phyloP scores from a whole-genome alignment of 805 yeast species.

The Kuraishia piskuri region DNA sequence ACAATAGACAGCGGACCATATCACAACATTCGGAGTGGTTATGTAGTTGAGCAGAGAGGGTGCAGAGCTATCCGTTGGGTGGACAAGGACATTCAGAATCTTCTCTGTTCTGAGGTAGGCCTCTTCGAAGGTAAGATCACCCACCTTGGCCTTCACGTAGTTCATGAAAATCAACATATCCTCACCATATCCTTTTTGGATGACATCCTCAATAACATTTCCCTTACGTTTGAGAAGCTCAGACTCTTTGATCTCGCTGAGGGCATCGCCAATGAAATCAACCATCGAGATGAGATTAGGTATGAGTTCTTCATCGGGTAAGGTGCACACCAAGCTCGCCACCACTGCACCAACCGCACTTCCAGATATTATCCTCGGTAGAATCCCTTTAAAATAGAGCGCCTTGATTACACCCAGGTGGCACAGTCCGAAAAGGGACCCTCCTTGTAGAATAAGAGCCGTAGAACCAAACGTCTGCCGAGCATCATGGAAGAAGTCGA shows the following conservation, averaged over 20 bases:
- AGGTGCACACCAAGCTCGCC: slow-evolving; percentile 75
- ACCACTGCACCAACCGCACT: slow-evolving; percentile 92
- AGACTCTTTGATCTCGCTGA: background rate
- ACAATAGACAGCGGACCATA: slow-evolving; percentile 86
- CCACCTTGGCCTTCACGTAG: slow-evolving; percentile 68
- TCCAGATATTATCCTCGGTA: slow-evolving; percentile 85
- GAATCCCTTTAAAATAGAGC: slow-evolving; percentile 58
- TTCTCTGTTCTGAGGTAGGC: slow-evolving; percentile 75
- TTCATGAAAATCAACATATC: slow-evolving; percentile 74
- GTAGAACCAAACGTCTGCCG: slow-evolving; percentile 85
- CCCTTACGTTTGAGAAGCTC: slow-evolving; percentile 37
- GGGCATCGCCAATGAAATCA: slow-evolving; percentile 21
- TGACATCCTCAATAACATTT: slow-evolving; percentile 64
- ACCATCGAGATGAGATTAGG: slow-evolving; percentile 25
- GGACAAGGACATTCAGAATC: slow-evolving; percentile 75
- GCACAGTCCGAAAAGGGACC: slow-evolving; percentile 87
- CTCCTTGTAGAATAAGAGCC: slow-evolving; percentile 88
- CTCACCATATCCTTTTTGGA: slow-evolving; percentile 76
- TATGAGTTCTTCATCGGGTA: slow-evolving; percentile 55
- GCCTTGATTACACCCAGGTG: slow-evolving; percentile 91
- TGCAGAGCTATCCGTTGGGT: slow-evolving; percentile 63
- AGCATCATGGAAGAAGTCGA: slow-evolving; percentile 78
- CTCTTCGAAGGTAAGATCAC: slow-evolving; percentile 87
- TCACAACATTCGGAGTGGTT: slow-evolving; percentile 86
- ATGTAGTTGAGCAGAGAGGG: slow-evolving; percentile 79